These are phyloP conservation scores for Casuarina cunninghamiana DNA, from an alignment of 306 rosid species.

Conservation along the genomic window DNA sequence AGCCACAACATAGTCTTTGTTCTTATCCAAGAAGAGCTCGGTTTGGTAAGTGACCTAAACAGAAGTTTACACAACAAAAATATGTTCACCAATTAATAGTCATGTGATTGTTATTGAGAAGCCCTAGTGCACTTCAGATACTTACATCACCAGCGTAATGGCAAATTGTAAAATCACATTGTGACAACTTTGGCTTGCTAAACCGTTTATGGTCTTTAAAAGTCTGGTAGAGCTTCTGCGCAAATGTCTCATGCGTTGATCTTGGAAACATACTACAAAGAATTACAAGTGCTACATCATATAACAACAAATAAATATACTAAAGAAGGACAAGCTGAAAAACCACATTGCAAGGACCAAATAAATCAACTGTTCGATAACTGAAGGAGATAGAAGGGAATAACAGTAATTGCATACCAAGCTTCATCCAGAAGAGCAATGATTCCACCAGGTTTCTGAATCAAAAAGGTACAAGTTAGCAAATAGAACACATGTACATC, in stretches of 20 bases:
- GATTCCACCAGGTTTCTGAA: constrained; percentile 97
- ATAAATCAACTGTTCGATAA: constrained; percentile 13
- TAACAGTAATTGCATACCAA: constrained; percentile 50
- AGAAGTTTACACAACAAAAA: neutral
- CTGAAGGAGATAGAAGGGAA: constrained; percentile 18
- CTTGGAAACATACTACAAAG: constrained; percentile 96
- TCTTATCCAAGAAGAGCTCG: constrained; percentile 88
- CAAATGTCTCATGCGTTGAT: constrained; percentile 88
- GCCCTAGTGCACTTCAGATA: constrained; percentile 26
- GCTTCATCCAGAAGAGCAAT: constrained; percentile 98
- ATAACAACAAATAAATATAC: constrained; percentile 26
- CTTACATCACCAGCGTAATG: constrained; percentile 99
- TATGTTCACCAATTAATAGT: constrained; percentile 5
- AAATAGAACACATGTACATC: neutral
- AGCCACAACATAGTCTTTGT: constrained; percentile 93
- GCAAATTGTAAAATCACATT: constrained; percentile 72
- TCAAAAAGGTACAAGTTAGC: constrained; percentile 44
- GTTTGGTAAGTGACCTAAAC: constrained; percentile 96
- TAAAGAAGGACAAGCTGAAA: neutral
- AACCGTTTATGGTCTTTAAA: constrained; percentile 84
- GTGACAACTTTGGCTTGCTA: constrained; percentile 93
- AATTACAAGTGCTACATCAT: constrained; percentile 36
- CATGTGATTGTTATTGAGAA: neutral
- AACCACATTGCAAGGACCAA: constrained; percentile 6
- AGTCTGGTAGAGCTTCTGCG: constrained; percentile 91